phyloP scores from a whole-genome alignment of 768 basidiomycete genomes.

The Crucibulum laeve region DNA sequence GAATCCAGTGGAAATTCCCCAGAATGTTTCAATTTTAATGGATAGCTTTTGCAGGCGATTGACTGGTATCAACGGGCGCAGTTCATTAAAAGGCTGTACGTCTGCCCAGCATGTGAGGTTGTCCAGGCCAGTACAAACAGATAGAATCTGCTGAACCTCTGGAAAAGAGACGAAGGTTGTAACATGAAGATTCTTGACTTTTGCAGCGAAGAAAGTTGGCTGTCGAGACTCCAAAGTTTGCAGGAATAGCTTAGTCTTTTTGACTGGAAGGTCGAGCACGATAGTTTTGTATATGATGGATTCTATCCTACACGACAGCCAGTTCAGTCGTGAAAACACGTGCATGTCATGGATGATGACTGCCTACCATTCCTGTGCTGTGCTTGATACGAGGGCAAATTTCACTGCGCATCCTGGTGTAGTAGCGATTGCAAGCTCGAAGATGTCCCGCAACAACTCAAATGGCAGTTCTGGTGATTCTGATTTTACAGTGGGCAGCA shows the following conservation, averaged over 20 bases:
- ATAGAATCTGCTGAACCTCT: conserved; percentile 15
- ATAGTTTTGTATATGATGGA: conserved; percentile 25
- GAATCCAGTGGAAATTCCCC: conserved; percentile 2
- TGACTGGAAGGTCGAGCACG: conserved; percentile 16
- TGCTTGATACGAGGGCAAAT: conserved; percentile 19
- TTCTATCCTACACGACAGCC: conserved; percentile 21
- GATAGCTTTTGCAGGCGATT: conserved; percentile 14
- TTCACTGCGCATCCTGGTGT: conserved; percentile 18
- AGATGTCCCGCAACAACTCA: conserved; percentile 28
- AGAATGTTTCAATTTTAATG: conserved; percentile 15
- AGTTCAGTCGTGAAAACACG: neutral
- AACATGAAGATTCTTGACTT: conserved; percentile 22
- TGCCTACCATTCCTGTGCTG: conserved; percentile 20
- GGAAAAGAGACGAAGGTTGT: conserved; percentile 13
- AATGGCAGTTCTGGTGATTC: too few relatives aligned
- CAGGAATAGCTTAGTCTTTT: conserved; percentile 17
- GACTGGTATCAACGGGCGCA: conserved; percentile 6
- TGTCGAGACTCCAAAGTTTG: conserved; percentile 22
- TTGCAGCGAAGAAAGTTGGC: conserved; percentile 20
- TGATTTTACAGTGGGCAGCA: too few relatives aligned
- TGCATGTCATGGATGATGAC: neutral
- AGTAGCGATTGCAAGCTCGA: conserved; percentile 22
- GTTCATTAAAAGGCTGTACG: conserved; percentile 2
- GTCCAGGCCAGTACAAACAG: conserved; percentile 19
- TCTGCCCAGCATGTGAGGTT: conserved; percentile 23